Percentiles rank a stretch among this genome's conserved stretches.
Conservation (phyloP, 805 yeast species). For the Pichia ethanolica region DNA sequence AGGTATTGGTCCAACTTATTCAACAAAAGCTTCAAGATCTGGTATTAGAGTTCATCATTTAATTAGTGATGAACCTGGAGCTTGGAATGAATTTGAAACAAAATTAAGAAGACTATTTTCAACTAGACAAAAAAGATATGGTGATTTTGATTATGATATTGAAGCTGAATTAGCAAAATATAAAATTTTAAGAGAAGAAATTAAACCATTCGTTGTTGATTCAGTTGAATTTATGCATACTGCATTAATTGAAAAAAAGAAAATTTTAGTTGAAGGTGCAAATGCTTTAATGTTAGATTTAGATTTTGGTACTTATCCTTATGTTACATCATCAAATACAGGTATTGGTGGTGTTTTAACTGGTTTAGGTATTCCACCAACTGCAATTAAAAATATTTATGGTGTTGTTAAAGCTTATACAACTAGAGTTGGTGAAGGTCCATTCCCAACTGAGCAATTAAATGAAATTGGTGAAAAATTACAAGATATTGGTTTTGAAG, state of each 20-base stretch:
- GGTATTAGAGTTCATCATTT: constrained; percentile 96
- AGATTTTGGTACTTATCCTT: constrained; percentile 97
- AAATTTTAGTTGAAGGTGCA: constrained; percentile 94
- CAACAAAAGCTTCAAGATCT: constrained; percentile 94
- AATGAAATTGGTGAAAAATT: constrained; percentile 79
- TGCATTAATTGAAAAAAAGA: constrained; percentile 71
- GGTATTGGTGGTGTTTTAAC: constrained; percentile 98
- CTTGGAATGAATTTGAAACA: constrained; percentile 86
- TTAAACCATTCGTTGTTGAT: constrained; percentile 91
- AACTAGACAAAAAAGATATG: constrained; percentile 84
- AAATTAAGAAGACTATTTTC: constrained; percentile 69
- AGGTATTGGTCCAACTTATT: constrained; percentile 97
- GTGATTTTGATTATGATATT: constrained; percentile 80
- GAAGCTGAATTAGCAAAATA: constrained; percentile 75
- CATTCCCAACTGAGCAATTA: constrained; percentile 96
- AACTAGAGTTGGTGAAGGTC: constrained; percentile 98
- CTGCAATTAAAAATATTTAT: constrained; percentile 65
- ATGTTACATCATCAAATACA: constrained; percentile 90
- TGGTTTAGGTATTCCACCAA: constrained; percentile 95
- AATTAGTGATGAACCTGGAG: constrained; percentile 79
- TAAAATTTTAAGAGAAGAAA: constrained; percentile 61
- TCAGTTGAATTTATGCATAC: constrained; percentile 77
- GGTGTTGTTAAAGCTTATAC: constrained; percentile 99
- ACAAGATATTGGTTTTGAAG: constrained; percentile 91
- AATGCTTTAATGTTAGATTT: constrained; percentile 96